phyloP scores from a whole-genome alignment of 2,329 filamentous ascomycete species.

The Ceratocystis harringtonii region DNA sequence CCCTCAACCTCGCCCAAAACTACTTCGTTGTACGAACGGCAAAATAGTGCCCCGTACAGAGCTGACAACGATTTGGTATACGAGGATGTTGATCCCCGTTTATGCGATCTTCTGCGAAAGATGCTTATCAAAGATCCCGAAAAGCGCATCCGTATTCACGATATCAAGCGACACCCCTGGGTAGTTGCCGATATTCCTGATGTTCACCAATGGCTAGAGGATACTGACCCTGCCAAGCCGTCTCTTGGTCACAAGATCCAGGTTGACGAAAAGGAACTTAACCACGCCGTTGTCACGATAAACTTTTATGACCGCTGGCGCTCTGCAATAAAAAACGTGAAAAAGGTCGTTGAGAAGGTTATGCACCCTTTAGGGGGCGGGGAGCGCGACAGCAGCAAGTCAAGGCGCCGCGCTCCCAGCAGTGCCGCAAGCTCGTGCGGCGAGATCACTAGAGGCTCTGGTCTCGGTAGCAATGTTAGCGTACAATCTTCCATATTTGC shows the following conservation, averaged over 20 bases:
- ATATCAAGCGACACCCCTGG: constrained; percentile 92
- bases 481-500: constrained; percentile 29
- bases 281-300: constrained; percentile 75
- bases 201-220: constrained; percentile 71
- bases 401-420: constrained; percentile 43
- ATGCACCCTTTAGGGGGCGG: constrained; percentile 38
- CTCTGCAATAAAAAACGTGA: constrained; percentile 62
- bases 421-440: constrained; percentile 49
- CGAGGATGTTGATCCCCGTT: constrained; percentile 66
- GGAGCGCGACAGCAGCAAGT: constrained; percentile 39
- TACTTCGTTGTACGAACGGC: constrained; percentile 40
- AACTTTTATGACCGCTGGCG: constrained; percentile 73
- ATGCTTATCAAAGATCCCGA: constrained; percentile 82
- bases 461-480: constrained; percentile 2
- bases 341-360: constrained; percentile 49
- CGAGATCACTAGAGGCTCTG: constrained; percentile 30
- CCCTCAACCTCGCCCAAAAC: constrained; percentile 41
- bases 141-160: constrained; percentile 72
- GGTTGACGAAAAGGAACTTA: constrained; percentile 81
- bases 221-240: constrained; percentile 70
- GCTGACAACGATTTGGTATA: constrained; percentile 67
- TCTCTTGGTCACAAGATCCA: constrained; percentile 75
- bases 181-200: constrained; percentile 65
- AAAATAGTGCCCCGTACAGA: constrained; percentile 53
- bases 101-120: constrained; percentile 62